Base-by-base conservation (phyloP, 768 basidiomycete species). In the Tremella mesenterica region DNA sequence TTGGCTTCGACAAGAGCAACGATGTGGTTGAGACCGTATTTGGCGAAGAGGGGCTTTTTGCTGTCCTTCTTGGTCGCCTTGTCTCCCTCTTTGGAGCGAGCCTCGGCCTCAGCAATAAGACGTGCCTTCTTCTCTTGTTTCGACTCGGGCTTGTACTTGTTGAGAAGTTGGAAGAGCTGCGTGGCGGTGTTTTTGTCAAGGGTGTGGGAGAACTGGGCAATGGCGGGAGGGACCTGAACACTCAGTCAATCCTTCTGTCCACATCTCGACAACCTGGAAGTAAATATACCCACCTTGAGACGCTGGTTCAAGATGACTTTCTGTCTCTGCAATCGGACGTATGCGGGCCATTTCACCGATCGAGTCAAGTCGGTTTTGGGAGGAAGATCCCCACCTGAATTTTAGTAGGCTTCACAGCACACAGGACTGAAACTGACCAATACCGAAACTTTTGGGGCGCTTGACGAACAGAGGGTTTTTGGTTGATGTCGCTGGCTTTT, bases 301-400 rank as follows among this genome's bases (percentile, higher is more conserved):
- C 93, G 88, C 78, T 96, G 90, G 81, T 87, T 79, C 56, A 97
- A 85, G 77, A 97, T 93, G 70, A 96, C 89, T 79, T 96, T 96
- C 77, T 96, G 91, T 73, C 93, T 84, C 73, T 97, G 93, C 43
- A 97, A 85, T 71, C 91, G 88, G 65, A 97, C 83, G 72, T 97
- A 97, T 78, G 92, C 89, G 64, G 93, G 93, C 93, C 93, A 99
- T 76, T 95, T 96, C 78, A 96, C 88, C 78, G 96, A 96, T 74
- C 92, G 88, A 54, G 88, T 93, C 61, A 96, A 77, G 77, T 97
- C 93, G 51, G 81, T 81, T 74, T 80, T 81, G 69, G 85, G 92
- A 67, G 85, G 87, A 66, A 96, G 81, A 76, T 93, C 88, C 78
- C 92, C 89, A 70, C 93, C 93, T 93, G 63, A 8, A 30, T 25